Conservation (phyloP, 768 basidiomycete species). For the Mycena vulgaris region DNA sequence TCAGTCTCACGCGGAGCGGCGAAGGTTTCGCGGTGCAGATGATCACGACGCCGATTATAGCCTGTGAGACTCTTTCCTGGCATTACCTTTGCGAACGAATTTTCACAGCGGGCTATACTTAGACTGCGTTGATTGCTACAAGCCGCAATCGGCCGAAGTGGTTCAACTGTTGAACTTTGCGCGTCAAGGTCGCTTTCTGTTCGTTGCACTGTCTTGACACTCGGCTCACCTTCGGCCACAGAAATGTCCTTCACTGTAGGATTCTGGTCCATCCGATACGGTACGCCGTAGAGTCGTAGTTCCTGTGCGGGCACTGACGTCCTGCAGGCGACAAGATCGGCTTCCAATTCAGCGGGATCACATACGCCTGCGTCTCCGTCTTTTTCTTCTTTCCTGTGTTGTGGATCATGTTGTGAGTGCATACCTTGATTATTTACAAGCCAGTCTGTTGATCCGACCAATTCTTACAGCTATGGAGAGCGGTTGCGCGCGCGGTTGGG, state of each 20-base stretch:
- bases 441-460: background rate
- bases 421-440: background rate
- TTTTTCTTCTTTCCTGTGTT: conserved; percentile 37
- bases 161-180: conserved; percentile 39
- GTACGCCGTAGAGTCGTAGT: background rate
- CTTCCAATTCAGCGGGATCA: conserved; percentile 37
- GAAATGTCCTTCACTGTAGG: conserved; percentile 38
- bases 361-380: conserved; percentile 35
- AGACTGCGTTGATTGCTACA: conserved; percentile 41
- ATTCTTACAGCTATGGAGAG: conserved; percentile 27
- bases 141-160: conserved; percentile 39
- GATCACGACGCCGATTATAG: conserved; percentile 35
- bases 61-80: conserved; percentile 21
- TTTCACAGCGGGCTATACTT: background rate
- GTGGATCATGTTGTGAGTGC: conserved; percentile 36
- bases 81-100: background rate
- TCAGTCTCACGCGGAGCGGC: background rate
- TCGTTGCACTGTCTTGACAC: background rate
- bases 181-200: conserved; percentile 28
- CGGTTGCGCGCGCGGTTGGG: conserved; percentile 34
- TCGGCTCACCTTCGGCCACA: background rate
- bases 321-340: conserved; percentile 32
- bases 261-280: conserved; percentile 34
- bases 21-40: conserved; percentile 40
- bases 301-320: conserved; percentile 40